Percentiles rank a stretch among this genome's conserved stretches.
These are phyloP conservation scores for Chaetothyriales sp. DNA, from an alignment of 2,329 filamentous ascomycete species.

Conservation along the genomic window DNA sequence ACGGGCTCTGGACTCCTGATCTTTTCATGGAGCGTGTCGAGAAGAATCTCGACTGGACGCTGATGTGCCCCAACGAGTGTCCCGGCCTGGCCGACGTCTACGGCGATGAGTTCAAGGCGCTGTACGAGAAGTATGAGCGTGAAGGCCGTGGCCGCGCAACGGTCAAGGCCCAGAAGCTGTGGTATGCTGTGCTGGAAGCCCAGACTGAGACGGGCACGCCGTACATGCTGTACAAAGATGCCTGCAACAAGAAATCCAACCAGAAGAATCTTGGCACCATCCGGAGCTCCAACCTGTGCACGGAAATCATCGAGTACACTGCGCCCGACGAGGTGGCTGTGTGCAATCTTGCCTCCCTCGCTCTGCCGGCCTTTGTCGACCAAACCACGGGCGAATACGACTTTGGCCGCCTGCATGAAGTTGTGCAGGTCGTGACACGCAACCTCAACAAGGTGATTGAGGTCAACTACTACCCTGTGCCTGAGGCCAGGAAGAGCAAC, in stretches of 20 bases:
- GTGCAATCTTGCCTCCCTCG: slow-evolving; percentile 91
- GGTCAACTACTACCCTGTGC: slow-evolving; percentile 95
- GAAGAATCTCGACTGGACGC: slow-evolving; percentile 89
- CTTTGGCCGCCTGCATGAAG: slow-evolving; percentile 93
- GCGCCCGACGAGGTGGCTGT: slow-evolving; percentile 97
- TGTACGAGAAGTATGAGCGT: slow-evolving; percentile 82
- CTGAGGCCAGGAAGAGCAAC: slow-evolving; percentile 88
- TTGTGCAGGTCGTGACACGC: slow-evolving; percentile 77
- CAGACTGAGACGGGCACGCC: slow-evolving; percentile 98
- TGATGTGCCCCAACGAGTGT: slow-evolving; percentile 97
- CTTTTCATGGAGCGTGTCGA: slow-evolving; percentile 99
- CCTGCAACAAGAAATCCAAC: slow-evolving; percentile 98
- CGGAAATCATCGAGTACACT: slow-evolving; percentile 94
- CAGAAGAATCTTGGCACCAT: slow-evolving; percentile 99
- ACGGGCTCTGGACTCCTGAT: slow-evolving; percentile 95
- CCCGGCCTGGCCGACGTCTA: slow-evolving; percentile 92
- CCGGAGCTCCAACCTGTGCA: slow-evolving; percentile 96
- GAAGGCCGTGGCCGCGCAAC: slow-evolving; percentile 80
- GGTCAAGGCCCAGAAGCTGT: slow-evolving; percentile 95
- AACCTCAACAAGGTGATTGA: slow-evolving; percentile 99
- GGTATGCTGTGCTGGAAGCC: slow-evolving; percentile 95
- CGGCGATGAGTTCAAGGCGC: slow-evolving; percentile 88
- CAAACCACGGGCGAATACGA: slow-evolving; percentile 73
- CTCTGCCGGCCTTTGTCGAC: slow-evolving; percentile 82
- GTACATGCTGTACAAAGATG: slow-evolving; percentile 99